These are phyloP conservation scores for Sorghum bicolor DNA, from an alignment of 176 grass and related monocot species.

Conservation along the genomic window Sorghum_bicolor_NCBIv3 NC_012879.2:456501-457000, in stretches of 20 bases:
- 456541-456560: not conserved
- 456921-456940: not conserved
- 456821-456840: slow-evolving; percentile 83
- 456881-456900: slow-evolving; percentile 83
- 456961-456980: not conserved
- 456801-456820: slow-evolving; percentile 67
- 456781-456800: slow-evolving; percentile 71
- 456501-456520: not conserved
- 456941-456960: not conserved
- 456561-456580: not conserved
- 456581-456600: not conserved
- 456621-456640: not conserved
- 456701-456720: not conserved
- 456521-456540: not conserved
- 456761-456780: slow-evolving; percentile 81
- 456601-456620: not conserved
- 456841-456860: slow-evolving; percentile 66
- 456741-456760: slow-evolving; percentile 50
- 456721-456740: not conserved
- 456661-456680: not conserved
- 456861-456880: slow-evolving; percentile 64
- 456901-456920: slow-evolving; percentile 50
- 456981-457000: not conserved
- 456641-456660: not conserved
- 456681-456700: not conserved